Percentiles rank a stretch among this genome's conserved stretches.
Conservation (phyloP, 2,329 filamentous ascomycete genomes). For the Colletotrichum sp. region DNA sequence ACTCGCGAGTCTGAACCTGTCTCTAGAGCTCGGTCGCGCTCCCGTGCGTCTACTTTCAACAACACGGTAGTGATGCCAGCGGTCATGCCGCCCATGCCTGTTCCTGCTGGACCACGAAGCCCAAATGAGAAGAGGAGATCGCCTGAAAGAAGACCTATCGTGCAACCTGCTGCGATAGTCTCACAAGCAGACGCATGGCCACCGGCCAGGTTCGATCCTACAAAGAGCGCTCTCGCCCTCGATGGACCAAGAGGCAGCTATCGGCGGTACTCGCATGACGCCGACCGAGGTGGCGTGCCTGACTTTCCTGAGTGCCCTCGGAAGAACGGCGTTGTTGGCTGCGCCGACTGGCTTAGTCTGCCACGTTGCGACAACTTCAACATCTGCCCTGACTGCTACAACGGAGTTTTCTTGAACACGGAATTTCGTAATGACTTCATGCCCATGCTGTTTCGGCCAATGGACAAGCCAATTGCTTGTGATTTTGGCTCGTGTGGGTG, state of each 20-base stretch:
- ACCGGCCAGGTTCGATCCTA: slow-evolving; percentile 48
- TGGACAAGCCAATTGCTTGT: slow-evolving; percentile 67
- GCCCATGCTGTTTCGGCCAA: slow-evolving; percentile 60
- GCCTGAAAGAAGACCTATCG: slow-evolving; percentile 14
- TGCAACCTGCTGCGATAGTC: not conserved
- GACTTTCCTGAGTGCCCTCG: slow-evolving; percentile 73
- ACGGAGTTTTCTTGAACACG: slow-evolving; percentile 69
- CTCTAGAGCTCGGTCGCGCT: slow-evolving; percentile 21
- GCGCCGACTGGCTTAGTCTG: slow-evolving; percentile 82
- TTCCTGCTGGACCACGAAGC: slow-evolving; percentile 21
- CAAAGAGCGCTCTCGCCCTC: slow-evolving; percentile 32
- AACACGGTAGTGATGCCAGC: slow-evolving; percentile 18
- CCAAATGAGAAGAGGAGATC: slow-evolving; percentile 27
- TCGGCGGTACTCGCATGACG: slow-evolving; percentile 59
- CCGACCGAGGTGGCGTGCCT: slow-evolving; percentile 43
- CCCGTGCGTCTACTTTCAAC: slow-evolving; percentile 31
- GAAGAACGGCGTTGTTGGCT: slow-evolving; percentile 62
- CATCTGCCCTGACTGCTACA: slow-evolving; percentile 83
- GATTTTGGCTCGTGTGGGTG: slow-evolving; percentile 79
- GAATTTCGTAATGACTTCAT: slow-evolving; percentile 72
- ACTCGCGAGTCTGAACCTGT: slow-evolving; percentile 7
- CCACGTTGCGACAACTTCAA: slow-evolving; percentile 73
- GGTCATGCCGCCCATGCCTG: slow-evolving; percentile 23
- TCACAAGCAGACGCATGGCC: slow-evolving; percentile 41
- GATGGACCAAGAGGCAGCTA: slow-evolving; percentile 51